Conservation (phyloP, 2,329 filamentous ascomycete genomes). For the Ceratocystis cubensis region DNA sequence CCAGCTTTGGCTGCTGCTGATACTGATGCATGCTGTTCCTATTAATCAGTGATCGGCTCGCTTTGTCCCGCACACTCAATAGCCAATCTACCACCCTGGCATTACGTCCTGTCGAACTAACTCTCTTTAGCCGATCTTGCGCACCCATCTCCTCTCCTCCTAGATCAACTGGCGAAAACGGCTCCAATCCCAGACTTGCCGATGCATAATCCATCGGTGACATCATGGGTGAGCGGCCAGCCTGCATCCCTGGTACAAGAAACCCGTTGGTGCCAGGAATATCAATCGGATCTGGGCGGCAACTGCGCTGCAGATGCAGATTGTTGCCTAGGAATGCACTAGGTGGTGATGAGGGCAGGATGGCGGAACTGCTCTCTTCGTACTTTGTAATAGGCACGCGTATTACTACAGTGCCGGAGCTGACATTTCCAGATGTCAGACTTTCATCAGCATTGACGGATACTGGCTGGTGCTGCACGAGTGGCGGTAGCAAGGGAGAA, state of each 20-base stretch:
- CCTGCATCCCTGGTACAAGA: neutral
- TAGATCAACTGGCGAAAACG: neutral
- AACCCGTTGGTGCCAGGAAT: neutral
- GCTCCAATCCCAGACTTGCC: neutral
- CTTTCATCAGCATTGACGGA: neutral
- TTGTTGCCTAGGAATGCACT: neutral
- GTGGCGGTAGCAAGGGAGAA: neutral
- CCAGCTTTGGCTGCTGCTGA: neutral
- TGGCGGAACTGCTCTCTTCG: conserved; percentile 2
- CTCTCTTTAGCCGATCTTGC: neutral
- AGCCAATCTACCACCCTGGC: conserved; percentile 13
- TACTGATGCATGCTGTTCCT: conserved; percentile 1
- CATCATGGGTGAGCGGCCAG: neutral
- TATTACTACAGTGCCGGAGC: neutral
- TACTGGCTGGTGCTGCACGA: neutral
- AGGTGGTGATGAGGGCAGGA: neutral
- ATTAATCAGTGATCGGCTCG: conserved; percentile 3
- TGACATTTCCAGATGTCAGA: neutral
- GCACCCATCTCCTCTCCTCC: neutral
- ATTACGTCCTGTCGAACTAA: conserved; percentile 6
- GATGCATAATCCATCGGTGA: neutral
- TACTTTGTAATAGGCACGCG: conserved; percentile 3
- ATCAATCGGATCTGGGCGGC: conserved; percentile 5
- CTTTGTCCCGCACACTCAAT: neutral
- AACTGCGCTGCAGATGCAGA: neutral